Conservation (phyloP, 768 basidiomycete species). For the Leccinum ochraceum region DNA sequence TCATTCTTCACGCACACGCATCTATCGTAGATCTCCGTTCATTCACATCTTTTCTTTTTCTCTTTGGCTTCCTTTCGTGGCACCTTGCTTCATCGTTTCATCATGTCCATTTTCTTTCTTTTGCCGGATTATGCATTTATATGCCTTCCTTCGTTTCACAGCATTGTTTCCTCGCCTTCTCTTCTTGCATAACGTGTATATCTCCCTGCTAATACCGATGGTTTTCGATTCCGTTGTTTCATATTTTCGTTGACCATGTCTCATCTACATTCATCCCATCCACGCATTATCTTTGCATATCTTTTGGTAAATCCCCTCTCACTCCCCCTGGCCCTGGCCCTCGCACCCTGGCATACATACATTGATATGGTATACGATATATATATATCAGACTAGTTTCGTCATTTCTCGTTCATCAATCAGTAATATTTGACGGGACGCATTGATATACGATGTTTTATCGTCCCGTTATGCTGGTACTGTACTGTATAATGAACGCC, state of each 20-base stretch:
- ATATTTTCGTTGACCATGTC: neutral
- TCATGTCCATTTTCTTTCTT: neutral
- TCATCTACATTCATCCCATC: neutral
- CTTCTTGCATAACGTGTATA: neutral
- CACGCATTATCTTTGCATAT: neutral
- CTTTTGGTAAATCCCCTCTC: neutral
- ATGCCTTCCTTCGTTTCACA: neutral
- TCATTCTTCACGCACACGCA: constrained; percentile 10
- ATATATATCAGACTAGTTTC: neutral
- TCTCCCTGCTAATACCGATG: neutral
- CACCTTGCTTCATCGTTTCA: neutral
- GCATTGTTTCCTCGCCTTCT: neutral
- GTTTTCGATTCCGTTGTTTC: neutral
- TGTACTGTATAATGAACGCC: neutral
- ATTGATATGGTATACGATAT: neutral
- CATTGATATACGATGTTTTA: neutral
- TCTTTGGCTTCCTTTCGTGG: neutral
- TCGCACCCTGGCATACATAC: neutral
- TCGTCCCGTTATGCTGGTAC: no score
- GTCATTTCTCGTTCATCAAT: neutral
- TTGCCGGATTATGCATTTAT: neutral
- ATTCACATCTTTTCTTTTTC: constrained; percentile 5
- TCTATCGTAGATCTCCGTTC: constrained; percentile 22
- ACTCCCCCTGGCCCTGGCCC: neutral
- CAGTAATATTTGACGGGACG: neutral